A percentile compares a stretch with the other conserved stretches of the same genome.
Conservation (phyloP, 1,284 basidiomycete genomes). For the Apiotrichum montevideense region DNA sequence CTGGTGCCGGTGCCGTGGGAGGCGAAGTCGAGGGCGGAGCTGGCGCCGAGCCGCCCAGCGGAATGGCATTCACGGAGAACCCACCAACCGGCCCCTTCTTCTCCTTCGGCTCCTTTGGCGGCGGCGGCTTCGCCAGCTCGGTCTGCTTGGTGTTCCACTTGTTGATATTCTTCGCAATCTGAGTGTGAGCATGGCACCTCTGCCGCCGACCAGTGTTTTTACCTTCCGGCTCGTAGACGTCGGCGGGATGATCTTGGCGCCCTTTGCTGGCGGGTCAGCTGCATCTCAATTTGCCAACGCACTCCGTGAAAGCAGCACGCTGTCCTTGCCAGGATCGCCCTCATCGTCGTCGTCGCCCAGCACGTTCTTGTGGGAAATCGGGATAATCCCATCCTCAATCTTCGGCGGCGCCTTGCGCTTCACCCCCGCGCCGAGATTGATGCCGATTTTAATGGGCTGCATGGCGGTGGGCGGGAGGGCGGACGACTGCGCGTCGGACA, state of each 20-base stretch:
- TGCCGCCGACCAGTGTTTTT: conserved; percentile 16
- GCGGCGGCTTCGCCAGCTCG: conserved; percentile 53
- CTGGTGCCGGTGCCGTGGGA: not conserved
- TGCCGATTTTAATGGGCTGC: conserved; percentile 39
- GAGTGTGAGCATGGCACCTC: conserved; percentile 2
- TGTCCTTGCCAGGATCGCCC: conserved; percentile 48
- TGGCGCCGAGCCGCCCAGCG: conserved; percentile 5
- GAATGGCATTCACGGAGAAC: conserved; percentile 34
- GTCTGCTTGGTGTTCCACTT: conserved; percentile 93
- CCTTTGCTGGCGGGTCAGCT: conserved; percentile 33
- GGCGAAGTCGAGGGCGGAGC: not conserved
- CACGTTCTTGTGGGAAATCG: conserved; percentile 29
- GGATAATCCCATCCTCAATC: conserved; percentile 33
- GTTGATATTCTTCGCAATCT: conserved; percentile 81
- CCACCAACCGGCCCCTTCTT: conserved; percentile 20
- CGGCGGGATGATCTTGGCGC: conserved; percentile 67
- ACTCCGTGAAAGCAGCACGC: conserved; percentile 44
- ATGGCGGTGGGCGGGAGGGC: conserved; percentile 3
- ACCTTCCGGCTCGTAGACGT: conserved; percentile 85
- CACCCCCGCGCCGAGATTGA: conserved; percentile 27
- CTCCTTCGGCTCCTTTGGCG: conserved; percentile 18
- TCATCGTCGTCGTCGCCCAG: conserved; percentile 62
- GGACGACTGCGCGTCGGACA: not conserved
- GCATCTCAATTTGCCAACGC: conserved; percentile 6
- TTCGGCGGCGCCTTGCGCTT: conserved; percentile 24